These are phyloP conservation scores for Acanthamoeba castellanii DNA, from an alignment of 208 protist genomes.

Conservation along the genomic window DNA sequence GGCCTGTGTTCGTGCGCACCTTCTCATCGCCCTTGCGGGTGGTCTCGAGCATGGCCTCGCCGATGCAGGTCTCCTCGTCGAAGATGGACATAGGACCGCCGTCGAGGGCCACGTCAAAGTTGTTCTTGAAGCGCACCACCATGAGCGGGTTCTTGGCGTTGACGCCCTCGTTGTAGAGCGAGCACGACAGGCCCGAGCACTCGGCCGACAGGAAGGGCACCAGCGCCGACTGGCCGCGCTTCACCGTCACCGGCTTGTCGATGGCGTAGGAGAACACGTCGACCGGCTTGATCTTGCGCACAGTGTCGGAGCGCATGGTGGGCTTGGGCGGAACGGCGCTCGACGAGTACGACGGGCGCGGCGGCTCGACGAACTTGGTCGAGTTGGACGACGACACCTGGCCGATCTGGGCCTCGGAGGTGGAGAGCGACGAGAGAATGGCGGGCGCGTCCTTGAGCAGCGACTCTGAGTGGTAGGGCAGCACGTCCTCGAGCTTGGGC, in stretches of 20 bases:
- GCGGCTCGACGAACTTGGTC: constrained; percentile 1
- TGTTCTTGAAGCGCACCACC: constrained; percentile 39
- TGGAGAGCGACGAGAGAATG: background rate
- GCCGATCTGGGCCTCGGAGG: background rate
- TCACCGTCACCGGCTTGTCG: background rate
- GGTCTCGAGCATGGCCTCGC: constrained; percentile 29
- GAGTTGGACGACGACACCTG: constrained; percentile 27
- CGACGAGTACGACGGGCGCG: background rate
- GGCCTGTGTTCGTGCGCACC: too few relatives aligned
- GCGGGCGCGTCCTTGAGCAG: constrained; percentile 24
- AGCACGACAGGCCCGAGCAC: background rate
- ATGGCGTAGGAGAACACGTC: constrained; percentile 19
- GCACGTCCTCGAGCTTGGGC: constrained; percentile 6
- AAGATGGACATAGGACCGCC: constrained; percentile 32
- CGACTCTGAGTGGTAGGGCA: constrained; percentile 8
- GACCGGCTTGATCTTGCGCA: constrained; percentile 22
- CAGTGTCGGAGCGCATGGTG: constrained; percentile 34
- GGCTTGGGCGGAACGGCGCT: background rate
- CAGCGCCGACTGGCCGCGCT: background rate
- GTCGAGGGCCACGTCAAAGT: constrained; percentile 19
- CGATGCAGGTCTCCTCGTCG: constrained; percentile 29
- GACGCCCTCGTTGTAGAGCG: constrained; percentile 22
- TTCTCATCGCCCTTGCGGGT: constrained; percentile 25
- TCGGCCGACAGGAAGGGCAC: constrained; percentile 25
- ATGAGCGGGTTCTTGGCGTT: constrained; percentile 9